Conservation (phyloP, 2,329 filamentous ascomycete genomes). For the Diaporthe destruens region DNA sequence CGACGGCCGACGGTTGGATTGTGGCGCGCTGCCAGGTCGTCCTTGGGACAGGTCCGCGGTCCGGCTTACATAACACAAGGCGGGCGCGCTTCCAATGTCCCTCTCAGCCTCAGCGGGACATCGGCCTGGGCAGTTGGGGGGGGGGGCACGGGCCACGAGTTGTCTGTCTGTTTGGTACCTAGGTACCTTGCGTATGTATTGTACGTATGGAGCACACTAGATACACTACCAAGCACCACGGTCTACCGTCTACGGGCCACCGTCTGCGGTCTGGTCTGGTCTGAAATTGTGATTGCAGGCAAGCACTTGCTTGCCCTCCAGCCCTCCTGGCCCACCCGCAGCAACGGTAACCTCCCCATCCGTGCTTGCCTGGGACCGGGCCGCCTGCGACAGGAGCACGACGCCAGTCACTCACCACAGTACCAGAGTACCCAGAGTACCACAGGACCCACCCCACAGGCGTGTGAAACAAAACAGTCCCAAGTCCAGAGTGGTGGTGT, state of each 20-base stretch:
- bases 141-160: slow-evolving; percentile 23
- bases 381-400: not conserved
- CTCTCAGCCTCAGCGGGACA: slow-evolving; percentile 32
- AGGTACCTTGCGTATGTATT: too few species aligned
- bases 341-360: not conserved
- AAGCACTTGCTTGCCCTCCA: too few species aligned
- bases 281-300: not conserved
- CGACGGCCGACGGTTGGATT: not conserved
- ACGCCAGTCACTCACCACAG: not conserved
- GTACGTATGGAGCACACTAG: too few species aligned
- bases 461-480: slow-evolving; percentile 24
- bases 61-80: slow-evolving; percentile 37
- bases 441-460: slow-evolving; percentile 13
- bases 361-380: slow-evolving; percentile 14
- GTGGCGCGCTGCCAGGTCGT: slow-evolving; percentile 5
- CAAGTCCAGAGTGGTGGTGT: not conserved
- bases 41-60: slow-evolving; percentile 42
- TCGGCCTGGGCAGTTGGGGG: not conserved
- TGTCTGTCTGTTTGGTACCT: not conserved
- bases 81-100: not conserved
- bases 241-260: too few species aligned
- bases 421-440: not conserved
- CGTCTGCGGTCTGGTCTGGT: too few species aligned
- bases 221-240: too few species aligned
- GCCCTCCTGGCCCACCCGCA: too few species aligned